phyloP scores from a whole-genome alignment of 2,329 filamentous ascomycete species.

The Colletotrichum ledebouriae region DNA sequence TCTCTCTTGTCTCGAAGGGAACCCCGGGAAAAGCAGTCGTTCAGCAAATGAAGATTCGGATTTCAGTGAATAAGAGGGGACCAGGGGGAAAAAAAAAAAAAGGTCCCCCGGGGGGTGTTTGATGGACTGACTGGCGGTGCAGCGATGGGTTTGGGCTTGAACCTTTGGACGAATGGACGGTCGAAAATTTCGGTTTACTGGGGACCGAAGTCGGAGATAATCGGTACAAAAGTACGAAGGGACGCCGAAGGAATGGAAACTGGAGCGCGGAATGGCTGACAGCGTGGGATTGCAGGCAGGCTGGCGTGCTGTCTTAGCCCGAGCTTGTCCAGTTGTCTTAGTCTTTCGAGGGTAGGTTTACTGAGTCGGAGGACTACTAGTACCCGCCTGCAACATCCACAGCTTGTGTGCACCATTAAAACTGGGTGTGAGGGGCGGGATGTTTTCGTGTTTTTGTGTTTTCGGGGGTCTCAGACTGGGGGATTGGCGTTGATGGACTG shows the following conservation, averaged over 20 bases:
- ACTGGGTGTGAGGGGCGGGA: slow-evolving; percentile 4
- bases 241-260: slow-evolving; percentile 29
- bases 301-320: slow-evolving; percentile 1
- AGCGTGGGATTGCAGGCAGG: slow-evolving; percentile 25
- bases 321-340: not conserved
- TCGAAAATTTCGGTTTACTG: slow-evolving; percentile 41
- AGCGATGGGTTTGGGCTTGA: not conserved
- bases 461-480: not conserved
- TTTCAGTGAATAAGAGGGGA: slow-evolving; percentile 8
- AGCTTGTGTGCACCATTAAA: slow-evolving; percentile 13
- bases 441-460: too few relatives aligned
- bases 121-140: not conserved
- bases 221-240: slow-evolving; percentile 28
- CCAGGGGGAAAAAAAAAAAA: not conserved
- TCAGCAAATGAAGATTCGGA: slow-evolving; percentile 15
- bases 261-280: slow-evolving; percentile 7
- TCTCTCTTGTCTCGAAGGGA: slow-evolving; percentile 6
- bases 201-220: slow-evolving; percentile 42
- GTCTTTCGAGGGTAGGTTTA: not conserved
- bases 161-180: slow-evolving; percentile 26
- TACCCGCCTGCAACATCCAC: not conserved
- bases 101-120: not conserved
- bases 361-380: not conserved
- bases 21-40: slow-evolving; percentile 13
- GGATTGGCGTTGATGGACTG: not conserved